A percentile compares a stretch with the other conserved stretches of the same genome.
Conservation (phyloP, 1,284 basidiomycete genomes). For the Entoloma clypeatum region DNA sequence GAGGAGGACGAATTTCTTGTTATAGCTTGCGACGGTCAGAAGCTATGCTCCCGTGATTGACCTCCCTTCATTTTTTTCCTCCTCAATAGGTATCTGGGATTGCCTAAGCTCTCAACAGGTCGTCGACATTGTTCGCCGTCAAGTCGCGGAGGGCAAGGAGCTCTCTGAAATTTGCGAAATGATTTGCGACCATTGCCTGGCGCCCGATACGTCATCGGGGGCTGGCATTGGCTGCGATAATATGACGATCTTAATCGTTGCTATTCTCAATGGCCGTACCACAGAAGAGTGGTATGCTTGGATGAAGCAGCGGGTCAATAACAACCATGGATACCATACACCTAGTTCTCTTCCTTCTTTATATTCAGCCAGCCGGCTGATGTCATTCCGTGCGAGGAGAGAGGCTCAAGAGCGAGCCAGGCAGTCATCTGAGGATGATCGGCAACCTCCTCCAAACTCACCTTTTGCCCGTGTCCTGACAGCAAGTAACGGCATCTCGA, state of each 20-base stretch:
- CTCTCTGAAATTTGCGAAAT: slow-evolving; percentile 84
- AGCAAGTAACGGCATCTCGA: slow-evolving; percentile 54
- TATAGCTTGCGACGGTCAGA: slow-evolving; percentile 91
- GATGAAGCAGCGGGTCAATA: slow-evolving; percentile 83
- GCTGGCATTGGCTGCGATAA: slow-evolving; percentile 97
- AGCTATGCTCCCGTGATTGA: slow-evolving; percentile 5
- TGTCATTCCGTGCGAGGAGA: slow-evolving; percentile 54
- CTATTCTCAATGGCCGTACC: slow-evolving; percentile 82
- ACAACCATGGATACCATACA: slow-evolving; percentile 68
- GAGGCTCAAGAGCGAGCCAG: slow-evolving; percentile 47
- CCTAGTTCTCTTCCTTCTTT: slow-evolving; percentile 65
- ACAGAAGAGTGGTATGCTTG: slow-evolving; percentile 92
- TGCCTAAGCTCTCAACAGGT: slow-evolving; percentile 93
- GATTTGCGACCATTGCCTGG: slow-evolving; percentile 92
- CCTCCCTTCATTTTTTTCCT: slow-evolving; percentile 13
- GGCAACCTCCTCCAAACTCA: slow-evolving; percentile 22
- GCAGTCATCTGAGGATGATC: slow-evolving; percentile 21
- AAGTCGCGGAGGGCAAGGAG: slow-evolving; percentile 78
- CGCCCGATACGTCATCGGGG: slow-evolving; percentile 89
- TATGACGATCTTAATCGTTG: slow-evolving; percentile 96
- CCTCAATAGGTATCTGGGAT: slow-evolving; percentile 89
- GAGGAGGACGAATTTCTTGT: slow-evolving; percentile 96
- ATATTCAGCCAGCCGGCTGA: slow-evolving; percentile 58
- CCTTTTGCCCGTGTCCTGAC: slow-evolving; percentile 45
- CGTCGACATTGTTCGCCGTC: slow-evolving; percentile 84